Evolutionary conservation across 1,284 basidiomycete species (phyloP).

Genomic region (Coniophora puteana): DNA sequence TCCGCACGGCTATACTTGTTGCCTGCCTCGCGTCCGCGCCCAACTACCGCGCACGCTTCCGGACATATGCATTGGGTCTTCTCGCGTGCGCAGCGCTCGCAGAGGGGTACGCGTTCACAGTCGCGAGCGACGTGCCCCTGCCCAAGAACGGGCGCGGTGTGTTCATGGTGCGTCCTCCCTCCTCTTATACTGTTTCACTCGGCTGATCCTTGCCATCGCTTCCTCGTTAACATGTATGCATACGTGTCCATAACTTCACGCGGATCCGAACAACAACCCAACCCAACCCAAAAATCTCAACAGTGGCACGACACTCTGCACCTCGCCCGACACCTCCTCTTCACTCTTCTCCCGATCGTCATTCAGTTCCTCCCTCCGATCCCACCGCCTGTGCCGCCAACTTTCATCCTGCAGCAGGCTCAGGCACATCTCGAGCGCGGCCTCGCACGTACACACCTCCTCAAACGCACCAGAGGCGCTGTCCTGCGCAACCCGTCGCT

Average conservation of each 20-base stretch:
- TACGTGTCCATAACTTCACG: too few species aligned
- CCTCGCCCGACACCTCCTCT: constrained; percentile 49
- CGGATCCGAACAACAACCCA: too few species aligned
- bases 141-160: constrained; percentile 33
- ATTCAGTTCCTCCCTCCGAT: constrained; percentile 41
- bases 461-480: constrained; percentile 52
- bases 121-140: constrained; percentile 43
- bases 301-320: constrained; percentile 68
- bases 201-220: constrained; percentile 6
- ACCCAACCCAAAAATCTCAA: constrained; percentile 3
- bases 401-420: constrained; percentile 18
- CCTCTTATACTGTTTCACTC: neutral
- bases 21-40: constrained; percentile 43
- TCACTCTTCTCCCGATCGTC: constrained; percentile 53
- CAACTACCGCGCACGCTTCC: constrained; percentile 41
- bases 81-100: constrained; percentile 45
- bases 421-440: constrained; percentile 37
- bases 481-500: constrained; percentile 50
- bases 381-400: constrained; percentile 15
- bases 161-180: constrained; percentile 50
- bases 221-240: neutral
- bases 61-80: constrained; percentile 43
- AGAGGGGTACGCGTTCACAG: constrained; percentile 53
- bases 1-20: constrained; percentile 50
- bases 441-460: constrained; percentile 42